Base-by-base conservation (phyloP, 1,284 basidiomycete genomes). In the Trichosporon coremiiforme region DNA sequence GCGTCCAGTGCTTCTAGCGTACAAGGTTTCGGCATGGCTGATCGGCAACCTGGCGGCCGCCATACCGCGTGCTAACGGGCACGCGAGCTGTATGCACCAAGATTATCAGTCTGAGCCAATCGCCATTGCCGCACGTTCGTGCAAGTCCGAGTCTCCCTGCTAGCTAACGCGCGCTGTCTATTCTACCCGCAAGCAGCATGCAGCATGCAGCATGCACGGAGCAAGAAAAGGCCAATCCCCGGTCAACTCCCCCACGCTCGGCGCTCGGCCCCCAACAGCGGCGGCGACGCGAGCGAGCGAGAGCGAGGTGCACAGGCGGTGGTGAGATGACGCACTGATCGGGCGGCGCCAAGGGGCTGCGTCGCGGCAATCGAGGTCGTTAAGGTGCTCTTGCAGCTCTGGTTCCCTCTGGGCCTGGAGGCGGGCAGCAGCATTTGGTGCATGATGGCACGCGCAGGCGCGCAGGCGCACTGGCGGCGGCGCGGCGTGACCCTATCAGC, bases 81-180 rank as follows among this genome's bases (percentile, higher is more conserved):
- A 62, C 31, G 20, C 57, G 55, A 31, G 57, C 57, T n/a, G 57
- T 62, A 62, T 62, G 57, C 57, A 62, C 57, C 57, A 13, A 62
- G 31, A 33, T 25, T 25, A 25, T 25, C 25, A 20, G 15, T 17
- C 31, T n/a, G 31, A 33, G 31, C 57, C 57, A 62, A 62, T 62
- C 57, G 57, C 25, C 8, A 8, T 31, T 17, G 17, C 31, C 22
- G 50, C 20, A 47, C 45, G 45, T 47, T 47, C 20, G n/a, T n/a
- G n/a, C 50, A 22, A 25, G 20, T 53, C 50, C 20, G 50, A n/a
- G 50, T 20, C 17, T n/a, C 25, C 25, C 25, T 25, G 25, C 25
- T 25, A 25, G 25, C 25, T 25, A 25, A 25, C 25, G 25, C 25
- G 25, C 25, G 25, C 25, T 25, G 25, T 25, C 25, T 25, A 25